phyloP scores from a whole-genome alignment of 2,329 filamentous ascomycete species.

The Ceratocystis papillata region DNA sequence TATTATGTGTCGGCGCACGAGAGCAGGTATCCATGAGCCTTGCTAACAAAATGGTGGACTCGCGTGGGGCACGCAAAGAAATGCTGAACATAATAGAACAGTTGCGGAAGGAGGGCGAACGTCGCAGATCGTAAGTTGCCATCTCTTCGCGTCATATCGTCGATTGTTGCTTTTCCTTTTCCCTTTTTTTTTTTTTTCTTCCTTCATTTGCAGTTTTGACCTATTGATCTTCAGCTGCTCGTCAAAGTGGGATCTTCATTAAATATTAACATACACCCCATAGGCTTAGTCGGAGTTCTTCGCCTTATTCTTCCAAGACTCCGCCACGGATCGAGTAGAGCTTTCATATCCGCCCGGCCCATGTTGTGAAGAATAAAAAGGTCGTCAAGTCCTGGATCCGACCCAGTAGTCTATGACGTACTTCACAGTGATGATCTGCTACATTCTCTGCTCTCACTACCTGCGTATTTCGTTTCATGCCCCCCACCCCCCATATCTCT shows the following conservation, averaged over 20 bases:
- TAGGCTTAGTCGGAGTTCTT: slow-evolving; percentile 25
- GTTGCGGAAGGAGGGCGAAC: slow-evolving; percentile 76
- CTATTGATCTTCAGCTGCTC: background rate
- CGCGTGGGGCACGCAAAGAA: slow-evolving; percentile 68
- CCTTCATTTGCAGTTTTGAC: background rate
- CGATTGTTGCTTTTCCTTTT: no score
- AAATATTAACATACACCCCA: background rate
- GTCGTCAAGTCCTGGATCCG: background rate
- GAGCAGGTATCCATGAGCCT: slow-evolving; percentile 94
- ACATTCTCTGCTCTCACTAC: background rate
- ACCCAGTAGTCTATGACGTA: background rate
- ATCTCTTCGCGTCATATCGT: background rate
- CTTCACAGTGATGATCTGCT: background rate
- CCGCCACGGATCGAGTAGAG: slow-evolving; percentile 37
- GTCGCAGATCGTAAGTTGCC: slow-evolving; percentile 61
- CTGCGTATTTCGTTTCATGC: slow-evolving; percentile 9
- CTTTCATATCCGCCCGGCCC: slow-evolving; percentile 4
- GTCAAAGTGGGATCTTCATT: background rate
- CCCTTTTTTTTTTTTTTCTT: no score
- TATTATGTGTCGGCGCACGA: slow-evolving; percentile 66
- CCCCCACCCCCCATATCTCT: background rate
- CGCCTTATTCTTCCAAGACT: slow-evolving; percentile 30
- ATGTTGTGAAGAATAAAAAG: slow-evolving; percentile 9
- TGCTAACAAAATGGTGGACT: slow-evolving; percentile 73
- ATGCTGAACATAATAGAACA: slow-evolving; percentile 84